Evolutionary conservation across 257 asterid genomes (phyloP).

Genomic region (Solanum raphanifolium): DNA sequence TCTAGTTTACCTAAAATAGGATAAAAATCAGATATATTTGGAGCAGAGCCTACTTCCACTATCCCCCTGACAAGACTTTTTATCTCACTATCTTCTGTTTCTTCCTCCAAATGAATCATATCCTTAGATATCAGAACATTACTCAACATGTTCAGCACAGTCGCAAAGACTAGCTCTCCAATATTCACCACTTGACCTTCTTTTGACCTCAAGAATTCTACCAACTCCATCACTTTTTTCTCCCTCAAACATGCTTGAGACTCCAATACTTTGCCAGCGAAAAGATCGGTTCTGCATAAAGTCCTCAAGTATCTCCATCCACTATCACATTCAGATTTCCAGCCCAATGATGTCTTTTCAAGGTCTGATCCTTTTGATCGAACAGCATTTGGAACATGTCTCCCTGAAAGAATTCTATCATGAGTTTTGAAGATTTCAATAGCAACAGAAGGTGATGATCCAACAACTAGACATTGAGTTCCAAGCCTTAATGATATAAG

Average conservation of each 20-base stretch:
- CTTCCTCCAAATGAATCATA: slow-evolving; percentile 14
- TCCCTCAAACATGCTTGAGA: slow-evolving; percentile 7
- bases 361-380: slow-evolving; percentile 4
- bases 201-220: slow-evolving; percentile 17
- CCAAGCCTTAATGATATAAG: slow-evolving; percentile 28
- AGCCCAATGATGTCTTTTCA: slow-evolving; percentile 11
- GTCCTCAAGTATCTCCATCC: slow-evolving; percentile 19
- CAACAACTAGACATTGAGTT: slow-evolving; percentile 19
- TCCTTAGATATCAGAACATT: slow-evolving; percentile 20
- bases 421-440: slow-evolving; percentile 18
- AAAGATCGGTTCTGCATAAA: slow-evolving; percentile 22
- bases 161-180: slow-evolving; percentile 14
- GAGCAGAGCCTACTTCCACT: not conserved
- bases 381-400: slow-evolving; percentile 13
- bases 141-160: slow-evolving; percentile 25
- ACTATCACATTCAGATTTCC: slow-evolving; percentile 13
- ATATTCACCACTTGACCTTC: slow-evolving; percentile 15
- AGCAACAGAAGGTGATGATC: slow-evolving; percentile 36
- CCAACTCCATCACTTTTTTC: slow-evolving; percentile 22
- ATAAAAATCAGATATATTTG: slow-evolving; percentile 27
- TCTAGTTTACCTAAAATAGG: slow-evolving; percentile 23
- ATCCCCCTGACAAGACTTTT: slow-evolving; percentile 10
- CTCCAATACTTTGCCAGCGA: slow-evolving; percentile 22
- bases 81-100: not conserved
- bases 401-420: slow-evolving; percentile 8